These are phyloP conservation scores for Saccharomyces hybrid DNA, from an alignment of 1,139 yeast species.

Conservation along the genomic window DNA sequence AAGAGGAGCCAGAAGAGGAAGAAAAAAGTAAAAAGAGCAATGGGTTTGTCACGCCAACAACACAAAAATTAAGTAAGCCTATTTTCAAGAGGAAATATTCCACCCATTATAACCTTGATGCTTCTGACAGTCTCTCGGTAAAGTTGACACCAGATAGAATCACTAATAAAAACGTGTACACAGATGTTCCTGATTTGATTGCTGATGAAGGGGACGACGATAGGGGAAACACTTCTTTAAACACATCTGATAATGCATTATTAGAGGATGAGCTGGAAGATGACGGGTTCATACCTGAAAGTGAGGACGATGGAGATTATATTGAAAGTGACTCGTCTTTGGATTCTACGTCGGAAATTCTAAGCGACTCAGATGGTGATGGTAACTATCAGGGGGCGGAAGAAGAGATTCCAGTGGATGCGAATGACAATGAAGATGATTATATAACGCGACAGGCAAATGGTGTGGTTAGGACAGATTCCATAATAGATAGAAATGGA, in stretches of 20 bases:
- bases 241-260: constrained; percentile 29
- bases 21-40: not conserved
- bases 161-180: constrained; percentile 10
- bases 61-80: not conserved
- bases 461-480: constrained; percentile 10
- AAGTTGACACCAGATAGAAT: constrained; percentile 18
- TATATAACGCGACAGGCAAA: constrained; percentile 20
- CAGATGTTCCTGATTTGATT: constrained; percentile 26
- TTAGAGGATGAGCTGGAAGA: constrained; percentile 25
- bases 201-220: constrained; percentile 28
- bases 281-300: constrained; percentile 15
- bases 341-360: constrained; percentile 2
- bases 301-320: constrained; percentile 25
- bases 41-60: not conserved
- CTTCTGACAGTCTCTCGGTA: constrained; percentile 7
- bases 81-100: not conserved
- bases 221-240: constrained; percentile 23
- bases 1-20: not conserved
- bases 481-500: constrained; percentile 13
- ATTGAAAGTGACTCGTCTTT: constrained; percentile 15
- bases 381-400: constrained; percentile 7
- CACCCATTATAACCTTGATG: not conserved
- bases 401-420: constrained; percentile 8
- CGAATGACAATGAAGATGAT: constrained; percentile 20
- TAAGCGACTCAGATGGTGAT: constrained; percentile 7